phyloP scores from a whole-genome alignment of 2,329 filamentous ascomycete species.

The Aspergillus melleus region DNA sequence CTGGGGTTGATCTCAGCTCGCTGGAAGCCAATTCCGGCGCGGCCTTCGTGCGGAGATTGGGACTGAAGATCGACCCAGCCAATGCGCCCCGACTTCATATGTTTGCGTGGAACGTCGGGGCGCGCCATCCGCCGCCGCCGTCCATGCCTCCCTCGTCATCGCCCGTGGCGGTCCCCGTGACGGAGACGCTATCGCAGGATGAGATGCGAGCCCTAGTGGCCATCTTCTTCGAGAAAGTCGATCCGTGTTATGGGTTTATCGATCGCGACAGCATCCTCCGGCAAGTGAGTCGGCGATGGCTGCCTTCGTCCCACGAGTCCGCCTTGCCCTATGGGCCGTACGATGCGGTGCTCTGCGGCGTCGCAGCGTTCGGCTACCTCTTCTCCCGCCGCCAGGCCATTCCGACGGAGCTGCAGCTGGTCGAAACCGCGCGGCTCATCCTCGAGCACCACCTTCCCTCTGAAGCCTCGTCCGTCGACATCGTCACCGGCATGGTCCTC shows the following conservation, averaged over 20 bases:
- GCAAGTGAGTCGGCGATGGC: slow-evolving; percentile 33
- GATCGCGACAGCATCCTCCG: slow-evolving; percentile 28
- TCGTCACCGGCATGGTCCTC: slow-evolving; percentile 50
- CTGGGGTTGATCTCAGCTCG: slow-evolving; percentile 33
- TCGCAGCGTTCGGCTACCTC: slow-evolving; percentile 56
- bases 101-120: slow-evolving; percentile 57
- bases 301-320: slow-evolving; percentile 17
- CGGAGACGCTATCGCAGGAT: slow-evolving; percentile 48
- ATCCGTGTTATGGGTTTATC: slow-evolving; percentile 55
- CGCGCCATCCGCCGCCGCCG: slow-evolving; percentile 12
- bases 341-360: slow-evolving; percentile 54
- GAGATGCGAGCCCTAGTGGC: slow-evolving; percentile 49
- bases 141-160: slow-evolving; percentile 11
- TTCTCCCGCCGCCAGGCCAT: slow-evolving; percentile 50
- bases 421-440: slow-evolving; percentile 47
- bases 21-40: slow-evolving; percentile 60
- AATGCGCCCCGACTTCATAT: slow-evolving; percentile 55
- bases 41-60: slow-evolving; percentile 56
- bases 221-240: slow-evolving; percentile 56
- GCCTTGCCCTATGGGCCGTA: slow-evolving; percentile 30
- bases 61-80: slow-evolving; percentile 54
- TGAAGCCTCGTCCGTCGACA: slow-evolving; percentile 29
- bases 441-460: slow-evolving; percentile 45
- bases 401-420: slow-evolving; percentile 47
- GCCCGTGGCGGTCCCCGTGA: slow-evolving; percentile 36